Evolutionary conservation across 2,329 filamentous ascomycete genomes (phyloP).

Genomic region (Domatiomyces catenatus): DNA sequence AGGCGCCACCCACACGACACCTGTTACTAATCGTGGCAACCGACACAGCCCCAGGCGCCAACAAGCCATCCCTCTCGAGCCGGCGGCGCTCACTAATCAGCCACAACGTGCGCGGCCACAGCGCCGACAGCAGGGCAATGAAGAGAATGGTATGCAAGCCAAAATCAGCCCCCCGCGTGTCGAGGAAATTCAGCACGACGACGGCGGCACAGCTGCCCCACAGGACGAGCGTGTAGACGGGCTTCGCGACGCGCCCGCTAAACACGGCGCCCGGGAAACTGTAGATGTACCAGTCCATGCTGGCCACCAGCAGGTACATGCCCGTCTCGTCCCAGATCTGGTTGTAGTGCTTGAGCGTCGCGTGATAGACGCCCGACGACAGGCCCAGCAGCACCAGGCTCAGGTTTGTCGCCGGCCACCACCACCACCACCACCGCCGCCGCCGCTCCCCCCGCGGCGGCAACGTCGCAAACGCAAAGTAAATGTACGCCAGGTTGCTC

Average conservation of each 20-base stretch:
- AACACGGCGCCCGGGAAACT: neutral
- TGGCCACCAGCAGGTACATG: neutral
- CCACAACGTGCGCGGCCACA: neutral
- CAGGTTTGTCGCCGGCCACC: neutral
- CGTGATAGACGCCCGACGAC: neutral
- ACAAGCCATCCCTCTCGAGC: neutral
- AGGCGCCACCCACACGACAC: slow-evolving; percentile 35
- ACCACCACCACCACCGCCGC: no score
- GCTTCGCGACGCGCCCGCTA: neutral
- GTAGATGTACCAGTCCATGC: neutral
- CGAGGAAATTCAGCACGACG: neutral
- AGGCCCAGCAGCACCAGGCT: neutral
- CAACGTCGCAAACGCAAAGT: slow-evolving; percentile 40
- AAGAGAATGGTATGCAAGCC: neutral
- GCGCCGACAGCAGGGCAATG: neutral
- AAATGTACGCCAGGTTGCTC: slow-evolving; percentile 70
- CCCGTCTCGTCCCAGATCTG: slow-evolving; percentile 1
- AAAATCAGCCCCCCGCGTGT: neutral
- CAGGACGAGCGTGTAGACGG: neutral
- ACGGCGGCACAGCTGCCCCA: neutral
- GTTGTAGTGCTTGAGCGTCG: neutral
- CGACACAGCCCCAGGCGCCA: slow-evolving; percentile 37
- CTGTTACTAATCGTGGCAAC: slow-evolving; percentile 53
- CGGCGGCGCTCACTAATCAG: neutral
- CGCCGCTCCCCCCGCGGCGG: neutral